Evolutionary conservation across 768 basidiomycete genomes (phyloP), one percentile per base, ranked within the genome.

Genomic region (Erythrobasidium yunnanense): DNA sequence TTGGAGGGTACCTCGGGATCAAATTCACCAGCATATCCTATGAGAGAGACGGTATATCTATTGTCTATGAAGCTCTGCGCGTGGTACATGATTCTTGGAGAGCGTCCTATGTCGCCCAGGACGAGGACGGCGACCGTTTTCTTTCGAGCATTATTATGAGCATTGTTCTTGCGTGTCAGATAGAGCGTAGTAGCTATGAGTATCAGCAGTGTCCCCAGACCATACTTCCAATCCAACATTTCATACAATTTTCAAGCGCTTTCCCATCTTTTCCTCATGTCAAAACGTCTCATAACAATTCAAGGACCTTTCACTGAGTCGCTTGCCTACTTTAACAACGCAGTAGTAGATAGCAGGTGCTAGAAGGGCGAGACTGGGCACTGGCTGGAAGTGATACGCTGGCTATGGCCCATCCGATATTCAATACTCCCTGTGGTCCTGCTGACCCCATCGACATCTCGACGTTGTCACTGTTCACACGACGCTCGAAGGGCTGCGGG

Each of bases 81-180:
- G 72, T 99, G 95, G 75, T 96, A 96, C 89, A 96, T 93, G 89
- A 96, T 97, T 58, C 95, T 81, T 11, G 95, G 95, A 74, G 88
- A 90, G 65, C 95, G 82, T 1, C 93, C 95, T 52, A 99, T 84
- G 78, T 99, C 95, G 8, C 95, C 95, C 8, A 99, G 80, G 15
- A 99, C 95, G 52, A 97, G 78, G 60, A 97, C 83, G 2, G 84
- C 87, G n/a, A 88, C 87, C 1, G 88, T 84, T 45, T 69, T 66
- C 25, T 6, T 5, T 15, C 25, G 56, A 42, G 35, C 7, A 4
- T 23, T 55, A 7, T 3, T 23, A 58, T 18, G 33, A 2, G 23
- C 6, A 2, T 4, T 55, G 11, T 15, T 7, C 23, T 32, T 34
- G 54, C 42, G n/a, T n/a, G n/a, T n/a, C n/a, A 55, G 54, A 32